These are phyloP conservation scores for Pyricularia sp. DNA, from an alignment of 2,329 filamentous ascomycete genomes.

Conservation along the genomic window DNA sequence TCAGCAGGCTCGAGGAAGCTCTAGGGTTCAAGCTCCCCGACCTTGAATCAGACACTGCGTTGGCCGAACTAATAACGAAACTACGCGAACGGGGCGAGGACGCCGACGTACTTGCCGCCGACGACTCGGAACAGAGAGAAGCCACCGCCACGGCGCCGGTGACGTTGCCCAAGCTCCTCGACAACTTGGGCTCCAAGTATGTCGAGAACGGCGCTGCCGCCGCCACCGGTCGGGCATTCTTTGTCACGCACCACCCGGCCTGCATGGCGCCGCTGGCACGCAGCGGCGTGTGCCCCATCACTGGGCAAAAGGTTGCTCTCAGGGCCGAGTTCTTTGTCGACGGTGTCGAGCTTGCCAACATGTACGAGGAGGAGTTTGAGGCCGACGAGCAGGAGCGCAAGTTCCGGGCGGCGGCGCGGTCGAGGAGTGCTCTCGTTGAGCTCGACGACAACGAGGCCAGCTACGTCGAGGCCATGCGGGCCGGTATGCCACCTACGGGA, in stretches of 20 bases:
- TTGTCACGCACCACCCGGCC: conserved; percentile 83
- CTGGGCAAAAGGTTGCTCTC: conserved; percentile 65
- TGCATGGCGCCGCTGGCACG: conserved; percentile 89
- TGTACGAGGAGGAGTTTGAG: conserved; percentile 97
- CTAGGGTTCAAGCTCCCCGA: conserved; percentile 59
- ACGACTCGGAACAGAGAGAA: conserved; percentile 40
- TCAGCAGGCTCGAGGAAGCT: conserved; percentile 64
- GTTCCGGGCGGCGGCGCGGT: conserved; percentile 48
- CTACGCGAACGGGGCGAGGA: conserved; percentile 4
- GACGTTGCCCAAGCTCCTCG: conserved; percentile 62
- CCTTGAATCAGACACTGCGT: conserved; percentile 44
- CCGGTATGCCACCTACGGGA: conserved; percentile 87
- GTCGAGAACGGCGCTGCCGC: conserved; percentile 66
- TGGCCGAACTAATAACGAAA: conserved; percentile 43
- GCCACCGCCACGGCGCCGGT: conserved; percentile 42
- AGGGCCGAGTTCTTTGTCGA: conserved; percentile 79
- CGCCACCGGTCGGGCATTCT: conserved; percentile 52
- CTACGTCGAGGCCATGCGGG: conserved; percentile 77
- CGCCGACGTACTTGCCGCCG: neutral
- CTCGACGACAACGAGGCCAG: conserved; percentile 56
- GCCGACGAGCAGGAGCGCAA: conserved; percentile 80
- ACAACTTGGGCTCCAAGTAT: conserved; percentile 66
- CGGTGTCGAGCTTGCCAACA: conserved; percentile 83
- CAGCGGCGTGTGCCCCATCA: conserved; percentile 62
- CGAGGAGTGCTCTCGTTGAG: conserved; percentile 16